Base-by-base conservation (phyloP, 1,284 basidiomycete genomes). In the Ganoderma multipileum region DNA sequence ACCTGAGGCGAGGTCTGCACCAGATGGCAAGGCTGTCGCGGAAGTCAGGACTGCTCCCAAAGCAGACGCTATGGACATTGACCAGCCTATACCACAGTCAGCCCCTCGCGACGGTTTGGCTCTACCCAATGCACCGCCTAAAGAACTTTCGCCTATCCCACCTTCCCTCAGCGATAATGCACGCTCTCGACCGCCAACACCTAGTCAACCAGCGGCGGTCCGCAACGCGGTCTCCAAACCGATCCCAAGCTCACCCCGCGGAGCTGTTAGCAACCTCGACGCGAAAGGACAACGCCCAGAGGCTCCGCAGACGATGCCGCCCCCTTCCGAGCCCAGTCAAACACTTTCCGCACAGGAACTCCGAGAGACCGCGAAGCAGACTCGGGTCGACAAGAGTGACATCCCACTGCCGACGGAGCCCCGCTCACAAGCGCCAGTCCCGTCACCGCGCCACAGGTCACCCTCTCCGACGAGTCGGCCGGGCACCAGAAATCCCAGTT, bases 281-380 rank as follows among this genome's bases (percentile, higher is more conserved):
- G 71, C 75, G 77, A 76, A 80, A 78, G 50, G 55, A 58, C 28
- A 74, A 18, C 79, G 80, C 36, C 64, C 75, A 6, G 82, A 84
- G 30, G 69, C 77, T 30, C 75, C 74, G n/a, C 84, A 84, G 54
- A 77, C 78, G 1, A 95, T 95, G 93, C 91, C 91, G 30, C 93
- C 93, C 16, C 93, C 93, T 20, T 83, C 81, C n/a, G 88, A 84
- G 57, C 93, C 93, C 1, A 95, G 93, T 74, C 92, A 94, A 74
- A 94, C 91, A 0, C 79, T 83, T 11, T 90, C 90, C n/a, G 93
- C 93, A 0, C 92, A 94, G 74, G 93, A 94, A 73, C 83, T 95
- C 7, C 86, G 93, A 62, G 91, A 92, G 75, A 93, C 90, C 8
- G 92, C 92, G 11, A 91, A 89, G 73, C 89, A 91, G 75, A 84